phyloP scores from a whole-genome alignment of 805 yeast species.

The Pachysolen tannophilus region DNA sequence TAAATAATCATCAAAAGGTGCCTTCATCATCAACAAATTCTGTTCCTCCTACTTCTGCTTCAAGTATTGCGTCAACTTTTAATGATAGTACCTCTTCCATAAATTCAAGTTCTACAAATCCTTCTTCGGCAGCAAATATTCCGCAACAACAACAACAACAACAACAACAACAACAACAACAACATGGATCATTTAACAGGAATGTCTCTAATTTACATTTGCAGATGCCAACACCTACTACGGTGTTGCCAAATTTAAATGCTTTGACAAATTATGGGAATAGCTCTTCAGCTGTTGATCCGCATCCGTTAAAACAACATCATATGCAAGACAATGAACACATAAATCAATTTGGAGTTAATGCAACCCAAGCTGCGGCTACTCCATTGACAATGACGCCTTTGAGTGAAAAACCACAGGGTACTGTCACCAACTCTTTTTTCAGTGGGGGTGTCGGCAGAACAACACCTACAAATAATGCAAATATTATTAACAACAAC shows the following conservation, averaged over 20 bases:
- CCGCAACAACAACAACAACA: slow-evolving; percentile 10
- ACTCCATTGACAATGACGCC: slow-evolving; percentile 74
- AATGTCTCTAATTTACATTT: slow-evolving; percentile 51
- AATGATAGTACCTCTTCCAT: too few species aligned
- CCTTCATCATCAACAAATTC: slow-evolving; percentile 3
- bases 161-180: background rate
- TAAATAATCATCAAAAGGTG: slow-evolving; percentile 31
- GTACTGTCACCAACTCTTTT: slow-evolving; percentile 11
- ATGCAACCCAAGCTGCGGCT: slow-evolving; percentile 39
- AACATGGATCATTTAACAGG: slow-evolving; percentile 20
- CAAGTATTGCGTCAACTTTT: too few species aligned
- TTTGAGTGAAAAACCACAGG: slow-evolving; percentile 46
- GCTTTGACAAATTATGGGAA: slow-evolving; percentile 11
- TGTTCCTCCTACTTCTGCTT: background rate
- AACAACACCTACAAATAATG: slow-evolving; percentile 3
- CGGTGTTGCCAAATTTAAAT: slow-evolving; percentile 25
- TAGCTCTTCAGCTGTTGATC: slow-evolving; percentile 16
- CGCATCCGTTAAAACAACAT: slow-evolving; percentile 30
- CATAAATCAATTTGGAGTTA: slow-evolving; percentile 63
- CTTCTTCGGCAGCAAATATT: background rate
- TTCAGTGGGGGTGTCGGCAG: slow-evolving; percentile 9
- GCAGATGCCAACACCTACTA: slow-evolving; percentile 72
- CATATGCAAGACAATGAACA: slow-evolving; percentile 15
- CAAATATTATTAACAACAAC: background rate
- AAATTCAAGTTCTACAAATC: background rate